phyloP scores from a whole-genome alignment of 352 stramenopile genomes.

The Globisporangium ultimum region DNA sequence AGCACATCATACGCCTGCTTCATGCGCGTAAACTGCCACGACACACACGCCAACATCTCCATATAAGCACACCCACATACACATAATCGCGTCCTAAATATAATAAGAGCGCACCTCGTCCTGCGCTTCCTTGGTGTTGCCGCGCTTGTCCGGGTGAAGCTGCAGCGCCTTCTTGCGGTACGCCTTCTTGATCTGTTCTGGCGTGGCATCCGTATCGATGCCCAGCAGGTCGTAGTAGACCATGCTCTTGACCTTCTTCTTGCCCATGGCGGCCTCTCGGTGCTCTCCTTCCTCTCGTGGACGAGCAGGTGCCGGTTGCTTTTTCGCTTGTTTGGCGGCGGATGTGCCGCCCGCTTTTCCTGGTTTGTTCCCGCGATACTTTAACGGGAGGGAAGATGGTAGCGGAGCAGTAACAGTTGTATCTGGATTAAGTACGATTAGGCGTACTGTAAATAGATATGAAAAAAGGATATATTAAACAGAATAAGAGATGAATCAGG shows the following conservation, averaged over 20 bases:
- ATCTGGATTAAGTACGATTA: too few relatives aligned
- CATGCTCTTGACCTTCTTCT: slow-evolving; percentile 71
- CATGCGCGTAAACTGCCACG: slow-evolving; percentile 85
- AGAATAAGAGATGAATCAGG: too few relatives aligned
- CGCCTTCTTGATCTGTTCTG: slow-evolving; percentile 90
- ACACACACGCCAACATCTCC: slow-evolving; percentile 22
- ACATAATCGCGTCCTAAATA: neutral
- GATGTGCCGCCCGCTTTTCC: too few relatives aligned
- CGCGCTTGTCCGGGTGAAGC: slow-evolving; percentile 89
- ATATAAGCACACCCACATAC: neutral
- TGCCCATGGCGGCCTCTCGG: slow-evolving; percentile 10
- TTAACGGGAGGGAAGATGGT: too few relatives aligned
- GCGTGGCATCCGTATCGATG: slow-evolving; percentile 63
- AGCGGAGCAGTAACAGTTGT: too few relatives aligned
- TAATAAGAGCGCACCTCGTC: slow-evolving; percentile 38
- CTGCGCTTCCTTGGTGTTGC: slow-evolving; percentile 76
- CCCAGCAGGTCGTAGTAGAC: slow-evolving; percentile 85
- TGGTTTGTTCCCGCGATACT: too few relatives aligned
- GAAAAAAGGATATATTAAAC: too few relatives aligned
- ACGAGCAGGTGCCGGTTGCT: neutral
- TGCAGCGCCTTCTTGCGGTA: slow-evolving; percentile 90
- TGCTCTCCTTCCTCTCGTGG: neutral
- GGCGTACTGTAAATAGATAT: too few relatives aligned
- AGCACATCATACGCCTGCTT: slow-evolving; percentile 93
- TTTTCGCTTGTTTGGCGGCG: neutral